A percentile compares a stretch with the other conserved stretches of the same genome.
Conservation (phyloP, 2,329 filamentous ascomycete genomes). For the Penicillium thymicola region DNA sequence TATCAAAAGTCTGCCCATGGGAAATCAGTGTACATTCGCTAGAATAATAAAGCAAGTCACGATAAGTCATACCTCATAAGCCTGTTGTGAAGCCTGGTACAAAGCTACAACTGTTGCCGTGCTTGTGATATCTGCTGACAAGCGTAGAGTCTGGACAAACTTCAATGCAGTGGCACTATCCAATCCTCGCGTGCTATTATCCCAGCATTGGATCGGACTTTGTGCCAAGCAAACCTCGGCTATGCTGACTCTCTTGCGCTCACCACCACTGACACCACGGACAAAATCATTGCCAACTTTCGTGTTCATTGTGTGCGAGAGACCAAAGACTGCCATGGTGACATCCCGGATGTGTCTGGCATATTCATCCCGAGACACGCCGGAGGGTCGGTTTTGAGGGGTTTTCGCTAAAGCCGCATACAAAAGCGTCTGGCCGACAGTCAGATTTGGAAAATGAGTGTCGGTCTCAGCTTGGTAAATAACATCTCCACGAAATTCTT, state of each 20-base stretch:
- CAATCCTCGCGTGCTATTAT: constrained; percentile 52
- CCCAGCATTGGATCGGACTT: constrained; percentile 36
- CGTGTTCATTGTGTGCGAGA: constrained; percentile 45
- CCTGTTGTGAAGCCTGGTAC: constrained; percentile 46
- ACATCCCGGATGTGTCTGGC: constrained; percentile 25
- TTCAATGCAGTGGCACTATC: constrained; percentile 58
- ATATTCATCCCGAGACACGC: not conserved
- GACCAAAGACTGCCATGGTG: constrained; percentile 42
- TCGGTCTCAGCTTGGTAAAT: constrained; percentile 43
- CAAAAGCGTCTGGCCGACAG: constrained; percentile 55
- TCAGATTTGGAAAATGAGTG: constrained; percentile 56
- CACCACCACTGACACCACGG: constrained; percentile 60
- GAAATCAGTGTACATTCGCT: not conserved
- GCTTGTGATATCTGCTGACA: constrained; percentile 50
- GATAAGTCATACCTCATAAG: not conserved
- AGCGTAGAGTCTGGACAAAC: constrained; percentile 53
- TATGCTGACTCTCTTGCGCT: constrained; percentile 56
- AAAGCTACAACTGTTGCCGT: constrained; percentile 52
- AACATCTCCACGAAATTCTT: constrained; percentile 29
- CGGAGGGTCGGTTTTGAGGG: not conserved
- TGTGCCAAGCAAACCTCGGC: constrained; percentile 34
- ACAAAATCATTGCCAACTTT: constrained; percentile 57
- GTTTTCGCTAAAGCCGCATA: constrained; percentile 47
- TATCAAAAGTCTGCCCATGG: constrained; percentile 59
- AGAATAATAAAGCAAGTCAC: not conserved